Base-by-base conservation (phyloP, 2,329 filamentous ascomycete species). In the Albifimbria verrucaria region DNA sequence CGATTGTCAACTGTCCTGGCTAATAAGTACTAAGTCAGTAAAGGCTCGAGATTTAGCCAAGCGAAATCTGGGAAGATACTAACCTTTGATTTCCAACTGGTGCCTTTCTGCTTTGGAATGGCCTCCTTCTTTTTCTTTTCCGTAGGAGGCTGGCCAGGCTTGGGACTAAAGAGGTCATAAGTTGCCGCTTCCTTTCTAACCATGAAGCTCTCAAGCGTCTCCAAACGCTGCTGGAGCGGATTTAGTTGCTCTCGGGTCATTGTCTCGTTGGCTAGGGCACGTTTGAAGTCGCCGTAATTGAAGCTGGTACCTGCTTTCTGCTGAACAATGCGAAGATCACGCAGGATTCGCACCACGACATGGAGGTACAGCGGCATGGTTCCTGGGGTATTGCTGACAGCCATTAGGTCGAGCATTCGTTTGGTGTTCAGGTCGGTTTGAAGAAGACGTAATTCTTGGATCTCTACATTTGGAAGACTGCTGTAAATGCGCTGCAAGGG, bases 321-420 rank as follows among this genome's bases (percentile, higher is more conserved):
- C 50, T 81, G 77, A 0, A 66, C 49, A 1, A 77, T 65, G 0
- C 80, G 77, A 65, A 87, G 74, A 0, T 83, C 75, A 2, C 83
- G 72, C 1, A 89, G 69, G 24, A 87, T 79, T 0, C 79, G 74
- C 24, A 75, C 69, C 2, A 84, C 69, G 0, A 83, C 77, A 48
- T 81, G 75, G 50, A 85, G 73, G 58, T 88, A 88, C 0, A 88
- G 71, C 0, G 83, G 84, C 49, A 76, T 69, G 1, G 69, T 63
- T 1, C 68, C 65, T 0, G 68, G 72, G 7, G 58, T 48, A 1
- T 62, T 63, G 42, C 62, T 68, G 18, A 83, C 75, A 0, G 79
- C 81, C 82, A 87, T 87, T 1, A 87, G 68, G 9, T 81, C 78
- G 11, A 82, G 67, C 77, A 87, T 83, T 0, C 80, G 71, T 44